Conservation (phyloP, 345 rosid genomes). For the Hevea brasiliensis region DNA sequence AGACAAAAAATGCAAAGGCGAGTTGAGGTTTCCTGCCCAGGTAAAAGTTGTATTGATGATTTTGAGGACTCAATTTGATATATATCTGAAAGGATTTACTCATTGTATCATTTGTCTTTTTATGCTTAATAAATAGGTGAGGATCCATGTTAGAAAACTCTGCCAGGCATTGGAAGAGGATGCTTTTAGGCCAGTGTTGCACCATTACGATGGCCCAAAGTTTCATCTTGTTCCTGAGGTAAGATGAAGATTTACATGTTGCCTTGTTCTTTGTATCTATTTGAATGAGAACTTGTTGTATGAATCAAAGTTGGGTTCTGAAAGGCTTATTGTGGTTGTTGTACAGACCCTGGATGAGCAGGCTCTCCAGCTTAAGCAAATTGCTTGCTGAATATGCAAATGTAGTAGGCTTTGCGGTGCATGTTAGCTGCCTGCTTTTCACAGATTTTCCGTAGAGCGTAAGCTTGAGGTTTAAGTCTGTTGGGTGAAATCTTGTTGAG, state of each 20-base stretch:
- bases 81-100: not conserved
- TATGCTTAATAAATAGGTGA: conserved; percentile 49
- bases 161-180: conserved; percentile 98
- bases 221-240: conserved; percentile 99
- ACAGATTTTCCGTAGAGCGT: conserved; percentile 45
- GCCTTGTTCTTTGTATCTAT: not conserved
- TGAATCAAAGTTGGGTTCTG: not conserved
- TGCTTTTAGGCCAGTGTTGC: conserved; percentile 92
- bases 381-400: conserved; percentile 14
- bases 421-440: conserved; percentile 36
- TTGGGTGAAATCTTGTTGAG: conserved; percentile 28
- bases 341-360: conserved; percentile 84
- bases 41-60: conserved; percentile 36
- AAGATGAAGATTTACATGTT: no score
- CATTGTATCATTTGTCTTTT: not conserved
- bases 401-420: conserved; percentile 28
- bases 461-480: conserved; percentile 43
- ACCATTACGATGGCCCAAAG: conserved; percentile 98
- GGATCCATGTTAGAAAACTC: conserved; percentile 74
- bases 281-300: not conserved
- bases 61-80: not conserved
- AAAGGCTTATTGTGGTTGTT: conserved; percentile 14
- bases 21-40: conserved; percentile 99
- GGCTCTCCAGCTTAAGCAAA: conserved; percentile 60
- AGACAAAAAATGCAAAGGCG: conserved; percentile 98